Base-by-base conservation (phyloP, 352 stramenopile genomes). In the Thalassiosira exigua region DNA sequence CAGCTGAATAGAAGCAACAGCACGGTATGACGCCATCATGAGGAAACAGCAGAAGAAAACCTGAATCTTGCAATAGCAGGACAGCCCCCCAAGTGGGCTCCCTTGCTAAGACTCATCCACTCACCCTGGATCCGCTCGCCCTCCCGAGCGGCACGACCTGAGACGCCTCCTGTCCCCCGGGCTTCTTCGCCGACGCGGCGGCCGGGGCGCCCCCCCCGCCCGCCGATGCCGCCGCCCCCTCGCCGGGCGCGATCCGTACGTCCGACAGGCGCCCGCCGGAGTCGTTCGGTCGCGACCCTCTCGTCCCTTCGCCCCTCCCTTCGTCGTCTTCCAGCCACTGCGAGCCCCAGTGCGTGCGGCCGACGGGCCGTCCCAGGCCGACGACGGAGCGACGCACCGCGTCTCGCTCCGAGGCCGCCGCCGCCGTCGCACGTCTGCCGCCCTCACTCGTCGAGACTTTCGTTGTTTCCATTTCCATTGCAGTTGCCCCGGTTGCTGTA, bases 101-200 rank as follows among this genome's bases (percentile, higher is more conserved):
- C n/a, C n/a, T n/a, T n/a, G n/a, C n/a, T n/a, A n/a, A n/a, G n/a
- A n/a, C n/a, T n/a, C n/a, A n/a, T n/a, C n/a, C n/a, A n/a, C 64
- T 73, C 62, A 75, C 67, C 71, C 71, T 69, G 19, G 64, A 75
- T 71, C 72, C 72, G 66, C 62, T 75, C 21, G 72, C 72, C 46
- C 64, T 74, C 51, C 41, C 46, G 12, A 81, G 46, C 2, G 72
- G 72, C 29, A 65, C 29, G 36, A 81, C 50, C 46, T 65, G 42
- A 61, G 57, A 69, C 4, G 29, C 21, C n/a, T 4, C 36, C 41
- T n/a, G 57, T 54, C 51, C 51, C 51, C 5, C 42, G 36, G 58
- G 4, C 32, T 44, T 50, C 32, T 42, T 53, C 0, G 54, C 39
- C 1, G 54, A 33, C 21, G 58, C 33, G 9, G 33, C 58, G 3